phyloP scores from a whole-genome alignment of 2,329 filamentous ascomycete species.

The Aspergillus vadensis region DNA sequence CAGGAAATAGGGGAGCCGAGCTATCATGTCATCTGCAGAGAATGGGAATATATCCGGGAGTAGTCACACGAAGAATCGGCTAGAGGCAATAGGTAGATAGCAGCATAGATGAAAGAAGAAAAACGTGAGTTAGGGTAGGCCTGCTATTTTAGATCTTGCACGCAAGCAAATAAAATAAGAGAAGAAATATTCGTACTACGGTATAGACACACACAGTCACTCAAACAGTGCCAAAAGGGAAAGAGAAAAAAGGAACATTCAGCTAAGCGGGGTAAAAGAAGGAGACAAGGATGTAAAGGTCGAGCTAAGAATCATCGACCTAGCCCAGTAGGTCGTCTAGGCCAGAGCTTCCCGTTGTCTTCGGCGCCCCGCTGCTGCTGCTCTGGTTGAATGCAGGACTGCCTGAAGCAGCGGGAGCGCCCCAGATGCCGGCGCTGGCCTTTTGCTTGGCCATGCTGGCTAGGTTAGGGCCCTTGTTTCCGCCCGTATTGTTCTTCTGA shows the following conservation, averaged over 20 bases:
- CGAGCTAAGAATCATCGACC: constrained; percentile 8
- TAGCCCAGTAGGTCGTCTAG: constrained; percentile 47
- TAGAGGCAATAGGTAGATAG: background rate
- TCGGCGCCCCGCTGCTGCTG: constrained; percentile 18
- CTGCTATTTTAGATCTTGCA: constrained; percentile 11
- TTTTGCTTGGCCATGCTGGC: constrained; percentile 98
- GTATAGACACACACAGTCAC: constrained; percentile 5
- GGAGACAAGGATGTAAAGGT: constrained; percentile 7
- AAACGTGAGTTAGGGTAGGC: background rate
- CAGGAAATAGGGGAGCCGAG: too few species aligned
- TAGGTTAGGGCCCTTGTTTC: constrained; percentile 72
- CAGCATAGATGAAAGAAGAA: background rate
- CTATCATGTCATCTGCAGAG: too few species aligned
- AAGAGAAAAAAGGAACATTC: background rate
- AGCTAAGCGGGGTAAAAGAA: background rate
- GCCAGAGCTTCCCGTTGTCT: constrained; percentile 38
- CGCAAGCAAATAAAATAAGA: constrained; percentile 11
- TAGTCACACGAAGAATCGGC: too few species aligned
- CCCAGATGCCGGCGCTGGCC: constrained; percentile 93
- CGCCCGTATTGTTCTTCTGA: constrained; percentile 68
- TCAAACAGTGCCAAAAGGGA: constrained; percentile 3
- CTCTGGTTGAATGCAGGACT: constrained; percentile 50
- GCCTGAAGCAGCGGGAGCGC: constrained; percentile 64
- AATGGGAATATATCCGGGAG: too few species aligned
- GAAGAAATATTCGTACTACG: constrained; percentile 2